These are phyloP conservation scores for Thielaviopsis ethacetica DNA, from an alignment of 2,329 filamentous ascomycete genomes.

Conservation along the genomic window DNA sequence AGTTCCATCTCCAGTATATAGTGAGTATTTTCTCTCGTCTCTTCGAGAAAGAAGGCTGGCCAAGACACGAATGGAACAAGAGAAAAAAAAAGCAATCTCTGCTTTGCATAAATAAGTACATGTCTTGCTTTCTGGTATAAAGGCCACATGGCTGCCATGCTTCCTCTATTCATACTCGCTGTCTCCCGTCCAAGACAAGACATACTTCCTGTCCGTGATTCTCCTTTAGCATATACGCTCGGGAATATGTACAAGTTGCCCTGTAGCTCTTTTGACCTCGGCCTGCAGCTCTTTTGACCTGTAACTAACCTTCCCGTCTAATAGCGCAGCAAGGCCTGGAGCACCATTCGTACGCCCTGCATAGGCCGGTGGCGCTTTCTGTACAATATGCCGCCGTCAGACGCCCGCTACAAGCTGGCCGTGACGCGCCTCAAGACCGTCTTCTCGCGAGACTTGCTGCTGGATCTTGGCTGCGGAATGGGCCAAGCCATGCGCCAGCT, in stretches of 20 bases:
- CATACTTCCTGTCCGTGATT: too few species aligned
- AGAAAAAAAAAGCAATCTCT: neutral
- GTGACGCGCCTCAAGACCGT: slow-evolving; percentile 25
- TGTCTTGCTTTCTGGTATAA: too few species aligned
- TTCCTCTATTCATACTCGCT: too few species aligned
- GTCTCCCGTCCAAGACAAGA: too few species aligned
- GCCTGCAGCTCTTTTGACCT: neutral
- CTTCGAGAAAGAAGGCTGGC: neutral
- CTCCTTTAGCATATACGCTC: too few species aligned
- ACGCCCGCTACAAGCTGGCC: slow-evolving; percentile 27
- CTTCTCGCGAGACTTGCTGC: slow-evolving; percentile 24
- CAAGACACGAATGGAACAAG: neutral
- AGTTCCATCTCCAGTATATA: slow-evolving; percentile 15
- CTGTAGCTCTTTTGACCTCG: neutral
- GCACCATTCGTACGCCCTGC: slow-evolving; percentile 26
- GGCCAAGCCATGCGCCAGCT: slow-evolving; percentile 35
- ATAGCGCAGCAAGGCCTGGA: slow-evolving; percentile 31
- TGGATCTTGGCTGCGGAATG: slow-evolving; percentile 35
- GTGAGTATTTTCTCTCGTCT: slow-evolving; percentile 4
- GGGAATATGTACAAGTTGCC: too few species aligned
- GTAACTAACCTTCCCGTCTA: neutral
- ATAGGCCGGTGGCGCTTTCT: slow-evolving; percentile 35
- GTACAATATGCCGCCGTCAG: slow-evolving; percentile 24
- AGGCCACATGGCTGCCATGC: too few species aligned
- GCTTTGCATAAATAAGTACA: too few species aligned